phyloP scores from a whole-genome alignment of 306 rosid species.

The Adenanthera pavonina region DNA sequence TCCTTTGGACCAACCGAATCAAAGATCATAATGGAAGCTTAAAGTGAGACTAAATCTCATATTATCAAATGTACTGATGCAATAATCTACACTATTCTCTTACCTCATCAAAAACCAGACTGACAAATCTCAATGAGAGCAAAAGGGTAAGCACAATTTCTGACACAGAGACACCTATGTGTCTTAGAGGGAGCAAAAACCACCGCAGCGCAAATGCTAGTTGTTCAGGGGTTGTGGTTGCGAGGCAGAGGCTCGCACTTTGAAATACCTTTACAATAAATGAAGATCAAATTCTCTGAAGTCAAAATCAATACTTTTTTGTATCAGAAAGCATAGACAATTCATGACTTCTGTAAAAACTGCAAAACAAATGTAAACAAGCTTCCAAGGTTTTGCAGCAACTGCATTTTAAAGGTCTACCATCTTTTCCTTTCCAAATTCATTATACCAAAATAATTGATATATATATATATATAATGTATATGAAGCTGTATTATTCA shows the following conservation, averaged over 20 bases:
- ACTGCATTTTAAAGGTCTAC: background rate
- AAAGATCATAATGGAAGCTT: slow-evolving; percentile 6
- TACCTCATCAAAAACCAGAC: slow-evolving; percentile 96
- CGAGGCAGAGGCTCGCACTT: slow-evolving; percentile 97
- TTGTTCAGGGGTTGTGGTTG: slow-evolving; percentile 93
- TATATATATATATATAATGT: no score
- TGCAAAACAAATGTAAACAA: background rate
- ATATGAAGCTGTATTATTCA: no score
- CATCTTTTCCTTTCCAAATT: background rate
- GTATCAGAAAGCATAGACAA: slow-evolving; percentile 30
- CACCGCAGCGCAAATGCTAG: slow-evolving; percentile 87
- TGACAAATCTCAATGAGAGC: slow-evolving; percentile 87
- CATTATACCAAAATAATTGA: background rate
- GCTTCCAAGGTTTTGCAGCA: slow-evolving; percentile 4
- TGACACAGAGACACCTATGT: slow-evolving; percentile 87
- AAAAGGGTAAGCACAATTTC: slow-evolving; percentile 90
- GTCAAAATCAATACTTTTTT: slow-evolving; percentile 25
- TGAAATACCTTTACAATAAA: slow-evolving; percentile 82
- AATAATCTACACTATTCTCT: slow-evolving; percentile 36
- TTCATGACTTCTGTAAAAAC: slow-evolving; percentile 31
- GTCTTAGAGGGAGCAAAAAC: slow-evolving; percentile 86
- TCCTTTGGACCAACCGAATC: slow-evolving; percentile 27
- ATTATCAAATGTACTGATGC: slow-evolving; percentile 15
- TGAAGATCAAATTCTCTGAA: slow-evolving; percentile 39
- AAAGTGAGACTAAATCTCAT: slow-evolving; percentile 20